phyloP scores from a whole-genome alignment of 2,329 filamentous ascomycete species.

The Chaetomium olivaceum region DNA sequence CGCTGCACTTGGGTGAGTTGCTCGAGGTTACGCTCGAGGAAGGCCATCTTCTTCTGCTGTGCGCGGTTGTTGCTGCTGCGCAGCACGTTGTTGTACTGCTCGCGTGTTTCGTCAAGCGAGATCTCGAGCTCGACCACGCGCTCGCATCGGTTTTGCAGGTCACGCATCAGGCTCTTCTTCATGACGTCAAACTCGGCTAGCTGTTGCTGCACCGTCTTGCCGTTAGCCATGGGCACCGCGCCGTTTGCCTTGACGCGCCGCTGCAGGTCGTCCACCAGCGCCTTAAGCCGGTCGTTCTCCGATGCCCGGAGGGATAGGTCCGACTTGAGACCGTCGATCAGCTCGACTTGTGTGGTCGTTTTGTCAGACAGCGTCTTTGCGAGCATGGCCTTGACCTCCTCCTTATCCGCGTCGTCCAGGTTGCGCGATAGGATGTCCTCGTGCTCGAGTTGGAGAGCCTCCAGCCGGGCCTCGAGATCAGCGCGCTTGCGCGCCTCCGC shows the following conservation, averaged over 20 bases:
- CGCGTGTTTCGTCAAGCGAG: slow-evolving; percentile 91
- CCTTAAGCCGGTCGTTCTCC: slow-evolving; percentile 79
- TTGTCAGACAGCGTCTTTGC: slow-evolving; percentile 75
- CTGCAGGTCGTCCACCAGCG: slow-evolving; percentile 78
- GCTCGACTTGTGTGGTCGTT: slow-evolving; percentile 70
- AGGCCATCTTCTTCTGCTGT: slow-evolving; percentile 99
- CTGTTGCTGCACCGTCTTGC: slow-evolving; percentile 95
- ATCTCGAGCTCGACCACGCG: slow-evolving; percentile 98
- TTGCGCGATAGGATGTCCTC: slow-evolving; percentile 79
- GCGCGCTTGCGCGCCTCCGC: slow-evolving; percentile 67
- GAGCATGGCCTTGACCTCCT: slow-evolving; percentile 79
- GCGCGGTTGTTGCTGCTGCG: slow-evolving; percentile 96
- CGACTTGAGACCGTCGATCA: slow-evolving; percentile 73
- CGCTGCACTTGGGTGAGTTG: slow-evolving; percentile 96
- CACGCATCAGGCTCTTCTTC: slow-evolving; percentile 99
- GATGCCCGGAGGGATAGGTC: slow-evolving; percentile 76
- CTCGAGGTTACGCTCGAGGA: slow-evolving; percentile 96
- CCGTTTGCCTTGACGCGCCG: slow-evolving; percentile 66
- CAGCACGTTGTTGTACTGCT: slow-evolving; percentile 99
- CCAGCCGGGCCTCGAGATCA: slow-evolving; percentile 75
- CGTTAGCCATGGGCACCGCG: slow-evolving; percentile 66
- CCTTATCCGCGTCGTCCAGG: slow-evolving; percentile 73
- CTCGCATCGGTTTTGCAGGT: slow-evolving; percentile 97
- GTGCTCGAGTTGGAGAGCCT: slow-evolving; percentile 76
- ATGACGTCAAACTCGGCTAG: slow-evolving; percentile 98